A percentile compares a stretch with the other conserved stretches of the same genome.
These are phyloP conservation scores for Thecaphora thlaspeos DNA, from an alignment of 1,284 basidiomycete genomes.

Conservation along the genomic window DNA sequence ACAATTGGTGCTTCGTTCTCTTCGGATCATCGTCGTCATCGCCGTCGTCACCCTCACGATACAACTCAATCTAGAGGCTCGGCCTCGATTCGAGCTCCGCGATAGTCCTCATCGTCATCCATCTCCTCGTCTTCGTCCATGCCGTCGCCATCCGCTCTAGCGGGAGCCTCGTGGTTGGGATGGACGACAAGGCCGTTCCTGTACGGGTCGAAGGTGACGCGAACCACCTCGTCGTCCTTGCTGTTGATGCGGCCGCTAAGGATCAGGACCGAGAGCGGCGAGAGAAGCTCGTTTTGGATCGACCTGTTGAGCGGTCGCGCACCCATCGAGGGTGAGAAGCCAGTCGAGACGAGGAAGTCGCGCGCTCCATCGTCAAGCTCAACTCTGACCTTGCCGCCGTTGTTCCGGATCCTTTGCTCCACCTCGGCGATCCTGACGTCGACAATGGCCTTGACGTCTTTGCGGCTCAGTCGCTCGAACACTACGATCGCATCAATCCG, in stretches of 20 bases:
- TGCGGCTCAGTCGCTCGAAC: constrained; percentile 62
- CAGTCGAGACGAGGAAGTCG: constrained; percentile 67
- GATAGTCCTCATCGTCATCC: constrained; percentile 53
- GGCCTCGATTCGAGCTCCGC: constrained; percentile 27
- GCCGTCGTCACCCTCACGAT: too few relatives aligned
- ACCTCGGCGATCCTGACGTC: constrained; percentile 64
- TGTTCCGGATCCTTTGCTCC: constrained; percentile 72
- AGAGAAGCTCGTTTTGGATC: constrained; percentile 89
- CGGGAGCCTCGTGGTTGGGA: constrained; percentile 71
- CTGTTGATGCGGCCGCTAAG: constrained; percentile 78
- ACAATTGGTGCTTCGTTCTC: too few relatives aligned
- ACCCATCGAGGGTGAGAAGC: constrained; percentile 62
- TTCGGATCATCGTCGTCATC: too few relatives aligned
- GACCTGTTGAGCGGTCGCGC: constrained; percentile 87
- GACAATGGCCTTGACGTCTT: constrained; percentile 63
- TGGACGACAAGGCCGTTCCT: constrained; percentile 76
- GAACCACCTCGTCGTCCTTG: constrained; percentile 76
- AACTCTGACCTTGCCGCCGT: constrained; percentile 73
- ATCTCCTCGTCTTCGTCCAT: constrained; percentile 43
- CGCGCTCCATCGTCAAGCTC: constrained; percentile 75
- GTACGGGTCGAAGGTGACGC: constrained; percentile 77
- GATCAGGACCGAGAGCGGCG: constrained; percentile 83
- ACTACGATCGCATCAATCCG: constrained; percentile 63
- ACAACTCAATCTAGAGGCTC: constrained; percentile 48
- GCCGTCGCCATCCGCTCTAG: constrained; percentile 10